Conservation (phyloP, 306 rosid species). For the Boehmeria nivea region DNA sequence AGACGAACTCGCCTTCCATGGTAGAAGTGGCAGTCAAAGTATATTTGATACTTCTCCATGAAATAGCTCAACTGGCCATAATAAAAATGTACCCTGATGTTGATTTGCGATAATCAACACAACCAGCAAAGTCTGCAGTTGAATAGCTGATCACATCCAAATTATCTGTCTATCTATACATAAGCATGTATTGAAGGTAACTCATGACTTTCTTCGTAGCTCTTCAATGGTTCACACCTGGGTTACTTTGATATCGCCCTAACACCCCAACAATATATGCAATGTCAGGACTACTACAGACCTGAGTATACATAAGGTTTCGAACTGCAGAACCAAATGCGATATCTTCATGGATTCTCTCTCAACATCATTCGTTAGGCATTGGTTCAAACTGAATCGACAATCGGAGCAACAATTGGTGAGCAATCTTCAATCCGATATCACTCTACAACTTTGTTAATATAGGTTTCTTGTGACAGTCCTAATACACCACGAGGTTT, state of each 20-base stretch:
- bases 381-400: neutral
- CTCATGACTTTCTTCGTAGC: neutral
- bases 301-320: neutral
- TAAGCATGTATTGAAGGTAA: neutral
- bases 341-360: neutral
- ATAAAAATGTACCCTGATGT: neutral
- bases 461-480: too few relatives aligned
- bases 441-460: too few relatives aligned
- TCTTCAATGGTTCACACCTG: neutral
- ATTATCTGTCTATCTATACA: neutral
- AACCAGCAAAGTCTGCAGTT: neutral
- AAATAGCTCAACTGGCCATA: neutral
- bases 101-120: neutral
- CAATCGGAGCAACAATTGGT: too few relatives aligned
- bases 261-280: neutral
- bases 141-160: neutral
- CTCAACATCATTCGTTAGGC: neutral
- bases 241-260: neutral
- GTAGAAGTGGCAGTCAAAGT: neutral
- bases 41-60: constrained; percentile 1
- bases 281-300: neutral
- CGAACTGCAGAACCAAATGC: neutral
- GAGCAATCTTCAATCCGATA: too few relatives aligned
- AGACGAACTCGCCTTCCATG: neutral
- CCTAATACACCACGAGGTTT: too few relatives aligned